Evolutionary conservation across 164 flowering plant genomes (phyloP), one percentile per base, ranked within the genome.

Genomic region (Berberis thunbergii): DNA sequence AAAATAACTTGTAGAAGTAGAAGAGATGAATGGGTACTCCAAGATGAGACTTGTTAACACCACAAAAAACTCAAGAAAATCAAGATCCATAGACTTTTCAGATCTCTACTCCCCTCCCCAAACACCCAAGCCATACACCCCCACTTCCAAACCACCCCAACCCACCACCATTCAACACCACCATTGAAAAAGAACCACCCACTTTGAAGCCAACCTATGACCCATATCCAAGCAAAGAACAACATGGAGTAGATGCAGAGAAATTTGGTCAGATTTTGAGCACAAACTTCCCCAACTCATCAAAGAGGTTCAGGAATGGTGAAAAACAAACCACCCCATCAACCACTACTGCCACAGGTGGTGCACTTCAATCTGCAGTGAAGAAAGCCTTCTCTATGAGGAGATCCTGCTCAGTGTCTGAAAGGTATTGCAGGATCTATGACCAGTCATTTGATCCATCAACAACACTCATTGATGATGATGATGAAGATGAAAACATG

Each of bases 371-470:
- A 6, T 10, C 67, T 63, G 70, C 78, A 41, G 72, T 79, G 73
- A 81, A 69, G 58, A 78, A 78, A 67, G 85, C 73, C 1, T 71
- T 79, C n/a, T 83, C 85, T 4, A 67, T 83, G 79, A 73, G 78
- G 69, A 83, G 81, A 80, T 85, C 90, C 52, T 75, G 82, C 7
- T 80, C 90, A 2, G 79, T 80, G 42, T 70, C 84, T 3, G 87
- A 85, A 45, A 76, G 78, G 67, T 85, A 85, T 65, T 72, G 79
- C n/a, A 81, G 90, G 70, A 83, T 85, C 69, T 71, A 80, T 77
- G 85, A 83, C 64, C 83, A 81, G 66, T 64, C 57, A 53, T 10
- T 67, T 10, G 26, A 66, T 43, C 66, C 85, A n/a, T 71, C 74
- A 2, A 45, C 63, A 61, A 64, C 60, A 41, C 6, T 26, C 4